Base-by-base conservation (phyloP, 768 basidiomycete genomes). In the Rhizopogon vinicolor region DNA sequence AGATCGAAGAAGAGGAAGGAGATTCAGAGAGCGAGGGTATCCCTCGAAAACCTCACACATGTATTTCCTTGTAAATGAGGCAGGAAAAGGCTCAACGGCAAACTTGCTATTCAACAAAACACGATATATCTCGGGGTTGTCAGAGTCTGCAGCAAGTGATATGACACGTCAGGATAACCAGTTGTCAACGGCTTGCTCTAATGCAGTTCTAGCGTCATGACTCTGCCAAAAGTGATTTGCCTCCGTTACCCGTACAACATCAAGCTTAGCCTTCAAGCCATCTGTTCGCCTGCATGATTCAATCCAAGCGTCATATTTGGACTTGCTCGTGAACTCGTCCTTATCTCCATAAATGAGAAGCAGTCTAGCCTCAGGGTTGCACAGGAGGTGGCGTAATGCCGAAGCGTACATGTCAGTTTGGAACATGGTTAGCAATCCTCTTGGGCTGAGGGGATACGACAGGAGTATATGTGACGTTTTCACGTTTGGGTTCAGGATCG, bases 371-470 rank as follows among this genome's bases (percentile, higher is more conserved):
- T 65, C 61, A 5, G 70, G 68, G 37, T 84, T 68, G 29, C 63
- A 66, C 31, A 88, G 57, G 37, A 91, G 76, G 9, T 71, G 66
- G 29, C 75, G 68, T 48, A 93, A 71, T 16, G 77, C 76, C 2
- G 68, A 65, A 13, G 74, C 72, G 61, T 93, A 91, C 12, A 72
- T 74, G 8, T 70, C 69, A 4, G 83, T 71, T 51, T 77, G 75
- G 73, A 93, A 92, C 51, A 87, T 65, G 22, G 90, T 92, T 44
- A 93, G 73, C 67, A 84, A 78, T 10, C 76, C 74, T 51, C 87
- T 76, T 7, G 85, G 83, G 13, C 84, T 81, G 5, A 92, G 71
- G 0, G 91, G 91, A 63, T 93, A 92, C 3, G 90, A 91, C 19
- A 93, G 68, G 41, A 93, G 65, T 44, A 91, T 72, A 65, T 91